These are phyloP conservation scores for Boletus eberwhitei DNA, from an alignment of 768 basidiomycete species.

Conservation along the genomic window DNA sequence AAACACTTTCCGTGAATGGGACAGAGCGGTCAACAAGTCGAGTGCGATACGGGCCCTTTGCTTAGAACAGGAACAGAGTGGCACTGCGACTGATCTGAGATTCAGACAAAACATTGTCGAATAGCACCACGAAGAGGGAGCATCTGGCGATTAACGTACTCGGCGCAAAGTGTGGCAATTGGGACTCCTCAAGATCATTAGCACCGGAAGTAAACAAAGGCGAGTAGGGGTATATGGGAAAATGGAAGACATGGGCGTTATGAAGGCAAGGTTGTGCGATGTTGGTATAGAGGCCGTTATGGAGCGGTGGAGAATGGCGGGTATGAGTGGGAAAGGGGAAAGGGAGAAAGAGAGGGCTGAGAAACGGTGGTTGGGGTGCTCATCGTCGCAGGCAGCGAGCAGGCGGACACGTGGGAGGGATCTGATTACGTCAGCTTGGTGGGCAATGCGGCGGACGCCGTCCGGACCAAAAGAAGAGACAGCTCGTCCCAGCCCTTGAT, in stretches of 20 bases:
- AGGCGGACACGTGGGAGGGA: background rate
- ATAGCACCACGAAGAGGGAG: background rate
- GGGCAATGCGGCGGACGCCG: slow-evolving; percentile 18
- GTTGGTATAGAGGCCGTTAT: too few relatives aligned
- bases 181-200: too few relatives aligned
- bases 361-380: slow-evolving; percentile 9
- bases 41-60: too few relatives aligned
- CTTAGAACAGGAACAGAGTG: too few relatives aligned
- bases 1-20: too few relatives aligned
- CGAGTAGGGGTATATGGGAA: too few relatives aligned
- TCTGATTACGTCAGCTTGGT: slow-evolving; percentile 19
- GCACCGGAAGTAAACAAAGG: too few relatives aligned
- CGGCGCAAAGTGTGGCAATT: too few relatives aligned
- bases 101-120: background rate
- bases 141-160: too few relatives aligned
- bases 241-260: background rate
- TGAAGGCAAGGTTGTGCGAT: background rate
- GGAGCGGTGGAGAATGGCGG: background rate
- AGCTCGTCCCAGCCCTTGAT: slow-evolving; percentile 15
- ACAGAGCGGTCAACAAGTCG: too few relatives aligned
- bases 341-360: background rate
- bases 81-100: background rate
- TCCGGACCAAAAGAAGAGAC: slow-evolving; percentile 17
- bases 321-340: too few relatives aligned
- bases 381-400: slow-evolving; percentile 23